These are phyloP conservation scores for Nemania serpens DNA, from an alignment of 2,329 filamentous ascomycete genomes.

Conservation along the genomic window DNA sequence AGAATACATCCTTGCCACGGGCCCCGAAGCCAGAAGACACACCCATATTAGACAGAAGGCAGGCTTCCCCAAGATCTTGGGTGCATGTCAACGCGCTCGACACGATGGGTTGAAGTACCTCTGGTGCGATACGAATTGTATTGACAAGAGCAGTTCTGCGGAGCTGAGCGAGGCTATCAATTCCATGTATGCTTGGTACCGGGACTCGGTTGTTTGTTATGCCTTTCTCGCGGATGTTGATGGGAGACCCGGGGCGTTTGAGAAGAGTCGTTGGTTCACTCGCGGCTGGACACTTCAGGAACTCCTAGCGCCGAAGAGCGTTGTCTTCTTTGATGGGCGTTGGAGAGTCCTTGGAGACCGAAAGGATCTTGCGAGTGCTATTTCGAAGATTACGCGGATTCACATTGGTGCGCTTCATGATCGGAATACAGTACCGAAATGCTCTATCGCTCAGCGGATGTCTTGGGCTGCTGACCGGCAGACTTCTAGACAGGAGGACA, in stretches of 20 bases:
- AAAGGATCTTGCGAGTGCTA: conserved; percentile 3
- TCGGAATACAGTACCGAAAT: conserved; percentile 22
- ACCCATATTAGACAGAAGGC: conserved; percentile 32
- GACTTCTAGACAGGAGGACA: conserved; percentile 46
- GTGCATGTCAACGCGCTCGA: conserved; percentile 38
- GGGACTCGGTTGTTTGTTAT: conserved; percentile 41
- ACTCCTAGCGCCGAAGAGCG: conserved; percentile 29
- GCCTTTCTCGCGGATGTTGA: conserved; percentile 42
- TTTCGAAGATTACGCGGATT: conserved; percentile 28
- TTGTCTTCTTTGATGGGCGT: conserved; percentile 33
- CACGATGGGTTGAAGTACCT: conserved; percentile 37
- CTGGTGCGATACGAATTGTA: conserved; percentile 47
- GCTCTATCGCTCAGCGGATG: conserved; percentile 46
- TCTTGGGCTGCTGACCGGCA: conserved; percentile 44
- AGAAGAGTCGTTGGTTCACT: conserved; percentile 35
- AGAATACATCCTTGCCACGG: conserved; percentile 25
- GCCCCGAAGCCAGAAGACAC: neutral
- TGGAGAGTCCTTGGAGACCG: conserved; percentile 27
- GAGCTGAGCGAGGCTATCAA: conserved; percentile 46
- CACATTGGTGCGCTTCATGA: conserved; percentile 30
- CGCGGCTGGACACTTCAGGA: conserved; percentile 39
- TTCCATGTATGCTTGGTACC: conserved; percentile 44
- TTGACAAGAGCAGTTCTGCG: conserved; percentile 43
- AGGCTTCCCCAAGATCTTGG: conserved; percentile 43
- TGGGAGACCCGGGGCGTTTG: neutral